Evolutionary conservation across 2,329 filamentous ascomycete species (phyloP).

Genomic region (Pezicula neosporulosa): DNA sequence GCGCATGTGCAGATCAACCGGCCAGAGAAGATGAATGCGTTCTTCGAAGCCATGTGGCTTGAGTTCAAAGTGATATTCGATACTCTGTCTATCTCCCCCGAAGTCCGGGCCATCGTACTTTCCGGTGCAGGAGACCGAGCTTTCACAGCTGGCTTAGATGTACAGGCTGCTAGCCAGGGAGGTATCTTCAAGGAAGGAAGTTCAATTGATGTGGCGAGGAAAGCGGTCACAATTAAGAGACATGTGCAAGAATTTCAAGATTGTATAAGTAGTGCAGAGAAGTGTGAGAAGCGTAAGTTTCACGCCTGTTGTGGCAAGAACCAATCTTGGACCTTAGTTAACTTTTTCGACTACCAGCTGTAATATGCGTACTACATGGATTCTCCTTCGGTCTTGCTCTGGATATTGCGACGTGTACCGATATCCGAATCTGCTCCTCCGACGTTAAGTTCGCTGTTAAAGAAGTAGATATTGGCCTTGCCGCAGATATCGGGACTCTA

Average conservation of each 20-base stretch:
- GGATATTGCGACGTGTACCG: conserved; percentile 67
- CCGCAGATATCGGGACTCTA: conserved; percentile 75
- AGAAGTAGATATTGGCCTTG: conserved; percentile 79
- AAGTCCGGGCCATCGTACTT: conserved; percentile 74
- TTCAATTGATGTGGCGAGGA: conserved; percentile 57
- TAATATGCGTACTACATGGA: conserved; percentile 79
- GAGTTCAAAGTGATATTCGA: conserved; percentile 73
- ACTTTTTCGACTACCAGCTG: conserved; percentile 45
- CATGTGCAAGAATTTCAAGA: conserved; percentile 79
- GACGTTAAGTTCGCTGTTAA: conserved; percentile 68
- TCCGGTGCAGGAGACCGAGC: conserved; percentile 78
- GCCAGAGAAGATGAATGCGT: conserved; percentile 83
- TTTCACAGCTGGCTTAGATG: conserved; percentile 84
- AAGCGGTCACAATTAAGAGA: conserved; percentile 57
- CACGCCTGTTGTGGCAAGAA: background rate
- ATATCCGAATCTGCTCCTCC: conserved; percentile 63
- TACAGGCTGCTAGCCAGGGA: conserved; percentile 62
- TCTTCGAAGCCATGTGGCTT: conserved; percentile 80
- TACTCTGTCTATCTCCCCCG: conserved; percentile 66
- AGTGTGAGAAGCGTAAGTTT: conserved; percentile 78
- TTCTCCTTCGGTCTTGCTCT: conserved; percentile 75
- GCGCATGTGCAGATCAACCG: conserved; percentile 93
- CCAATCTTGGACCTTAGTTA: background rate
- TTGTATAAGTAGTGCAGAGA: conserved; percentile 72
- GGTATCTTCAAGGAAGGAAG: conserved; percentile 36